phyloP scores from a whole-genome alignment of 1,139 yeast genomes.

The Geotrichum siamense region DNA sequence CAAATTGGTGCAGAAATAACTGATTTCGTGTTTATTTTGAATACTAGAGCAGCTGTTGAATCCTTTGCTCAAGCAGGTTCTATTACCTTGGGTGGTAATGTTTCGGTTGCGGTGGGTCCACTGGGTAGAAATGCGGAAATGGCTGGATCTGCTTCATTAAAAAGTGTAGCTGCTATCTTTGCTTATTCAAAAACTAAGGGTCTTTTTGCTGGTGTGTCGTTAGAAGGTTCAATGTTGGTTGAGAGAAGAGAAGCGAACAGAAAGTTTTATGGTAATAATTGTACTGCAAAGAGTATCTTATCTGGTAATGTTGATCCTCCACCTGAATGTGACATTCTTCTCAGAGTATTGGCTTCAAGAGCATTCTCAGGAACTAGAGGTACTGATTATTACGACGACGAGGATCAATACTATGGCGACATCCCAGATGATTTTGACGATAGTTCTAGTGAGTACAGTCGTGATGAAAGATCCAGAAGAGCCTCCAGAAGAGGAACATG shows the following conservation, averaged over 20 bases:
- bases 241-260: slow-evolving; percentile 97
- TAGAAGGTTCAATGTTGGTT: slow-evolving; percentile 90
- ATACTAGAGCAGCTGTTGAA: slow-evolving; percentile 80
- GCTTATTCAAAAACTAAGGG: slow-evolving; percentile 95
- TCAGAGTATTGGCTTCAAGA: slow-evolving; percentile 78
- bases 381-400: slow-evolving; percentile 45
- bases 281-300: slow-evolving; percentile 78
- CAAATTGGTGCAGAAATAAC: slow-evolving; percentile 95
- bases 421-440: slow-evolving; percentile 49
- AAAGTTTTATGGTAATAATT: slow-evolving; percentile 80
- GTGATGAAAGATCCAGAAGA: slow-evolving; percentile 13
- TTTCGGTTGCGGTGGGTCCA: slow-evolving; percentile 98
- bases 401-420: slow-evolving; percentile 63
- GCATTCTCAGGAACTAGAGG: slow-evolving; percentile 53
- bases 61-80: slow-evolving; percentile 94
- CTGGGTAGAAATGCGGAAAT: slow-evolving; percentile 97
- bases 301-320: slow-evolving; percentile 87
- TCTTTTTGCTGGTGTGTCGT: slow-evolving; percentile 91
- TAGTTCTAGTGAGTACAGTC: slow-evolving; percentile 22
- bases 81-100: slow-evolving; percentile 88
- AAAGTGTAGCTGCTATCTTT: slow-evolving; percentile 84
- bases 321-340: slow-evolving; percentile 83
- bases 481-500: slow-evolving; percentile 8
- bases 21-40: slow-evolving; percentile 89
- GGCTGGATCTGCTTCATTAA: slow-evolving; percentile 88